Evolutionary conservation across 208 protist genomes (phyloP).

Genomic region (Wallacemonas sp.): DNA sequence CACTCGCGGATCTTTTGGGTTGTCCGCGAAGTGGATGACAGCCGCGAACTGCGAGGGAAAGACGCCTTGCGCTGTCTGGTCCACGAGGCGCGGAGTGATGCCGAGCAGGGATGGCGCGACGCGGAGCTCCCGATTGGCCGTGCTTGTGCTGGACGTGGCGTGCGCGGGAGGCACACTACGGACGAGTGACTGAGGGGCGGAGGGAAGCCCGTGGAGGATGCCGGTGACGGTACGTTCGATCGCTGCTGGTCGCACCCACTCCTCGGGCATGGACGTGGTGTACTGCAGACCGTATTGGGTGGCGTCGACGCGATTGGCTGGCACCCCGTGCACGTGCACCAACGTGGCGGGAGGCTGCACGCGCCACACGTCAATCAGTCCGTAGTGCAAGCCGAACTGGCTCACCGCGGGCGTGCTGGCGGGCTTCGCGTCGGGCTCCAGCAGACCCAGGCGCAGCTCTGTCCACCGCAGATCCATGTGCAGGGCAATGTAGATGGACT

Average conservation of each 20-base stretch:
- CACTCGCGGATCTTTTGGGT: slow-evolving; percentile 1
- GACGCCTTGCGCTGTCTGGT: not conserved
- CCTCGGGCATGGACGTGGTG: not conserved
- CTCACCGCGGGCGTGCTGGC: not conserved
- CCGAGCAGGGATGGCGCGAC: not conserved
- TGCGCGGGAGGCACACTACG: not conserved
- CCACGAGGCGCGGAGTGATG: not conserved
- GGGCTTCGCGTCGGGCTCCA: not conserved
- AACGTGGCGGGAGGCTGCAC: not conserved
- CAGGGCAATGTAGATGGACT: not conserved
- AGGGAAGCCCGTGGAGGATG: not conserved
- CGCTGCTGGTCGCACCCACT: not conserved
- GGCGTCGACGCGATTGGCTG: slow-evolving; percentile 3
- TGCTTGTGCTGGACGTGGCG: not conserved
- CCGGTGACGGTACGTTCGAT: not conserved
- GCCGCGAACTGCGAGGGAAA: not conserved
- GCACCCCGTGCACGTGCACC: not conserved
- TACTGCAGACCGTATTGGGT: not conserved
- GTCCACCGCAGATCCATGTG: slow-evolving; percentile 5
- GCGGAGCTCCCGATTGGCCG: not conserved
- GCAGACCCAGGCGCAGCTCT: not conserved
- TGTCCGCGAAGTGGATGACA: not conserved
- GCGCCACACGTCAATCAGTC: not conserved
- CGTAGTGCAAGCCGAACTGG: slow-evolving; percentile 1
- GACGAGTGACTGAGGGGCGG: not conserved